Percentiles rank a stretch among this genome's conserved stretches.
These are phyloP conservation scores for Xerocomellus dryophilus DNA, from an alignment of 768 basidiomycete genomes.

Conservation along the genomic window DNA sequence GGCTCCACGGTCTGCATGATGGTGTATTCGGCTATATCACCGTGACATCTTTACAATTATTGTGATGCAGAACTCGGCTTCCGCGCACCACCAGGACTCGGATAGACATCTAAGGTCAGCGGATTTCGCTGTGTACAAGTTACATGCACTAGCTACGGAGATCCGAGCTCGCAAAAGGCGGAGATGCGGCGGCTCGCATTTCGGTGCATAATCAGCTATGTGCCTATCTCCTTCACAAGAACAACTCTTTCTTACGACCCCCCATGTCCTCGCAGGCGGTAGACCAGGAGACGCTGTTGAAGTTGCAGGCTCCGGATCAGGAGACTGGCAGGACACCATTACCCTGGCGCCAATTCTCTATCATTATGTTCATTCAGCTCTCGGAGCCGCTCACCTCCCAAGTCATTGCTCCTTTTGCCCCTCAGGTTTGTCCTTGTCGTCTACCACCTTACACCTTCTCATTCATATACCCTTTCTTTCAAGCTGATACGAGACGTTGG, in stretches of 20 bases:
- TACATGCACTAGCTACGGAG: too few species aligned
- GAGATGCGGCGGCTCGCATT: too few species aligned
- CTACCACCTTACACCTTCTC: neutral
- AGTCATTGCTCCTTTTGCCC: conserved; percentile 75
- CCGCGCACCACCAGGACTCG: too few species aligned
- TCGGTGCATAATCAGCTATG: neutral
- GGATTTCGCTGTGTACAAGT: too few species aligned
- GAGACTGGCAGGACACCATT: conserved; percentile 50
- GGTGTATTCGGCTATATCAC: too few species aligned
- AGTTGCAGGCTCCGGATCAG: conserved; percentile 37
- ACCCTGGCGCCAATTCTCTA: conserved; percentile 66
- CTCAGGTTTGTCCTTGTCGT: conserved; percentile 47
- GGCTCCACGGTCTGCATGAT: too few species aligned
- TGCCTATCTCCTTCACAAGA: too few species aligned
- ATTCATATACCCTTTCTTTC: neutral
- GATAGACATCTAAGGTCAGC: too few species aligned
- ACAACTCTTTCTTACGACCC: conserved; percentile 15
- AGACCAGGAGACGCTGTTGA: conserved; percentile 68
- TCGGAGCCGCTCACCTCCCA: conserved; percentile 74
- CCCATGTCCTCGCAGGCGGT: conserved; percentile 24
- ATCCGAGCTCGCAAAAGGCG: too few species aligned
- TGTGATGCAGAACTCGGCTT: too few species aligned
- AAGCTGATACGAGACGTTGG: conserved; percentile 67
- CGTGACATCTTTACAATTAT: too few species aligned
- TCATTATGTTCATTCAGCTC: conserved; percentile 71